These are phyloP conservation scores for Penicillium psychrosexuale DNA, from an alignment of 2,329 filamentous ascomycete species.

Conservation along the genomic window DNA sequence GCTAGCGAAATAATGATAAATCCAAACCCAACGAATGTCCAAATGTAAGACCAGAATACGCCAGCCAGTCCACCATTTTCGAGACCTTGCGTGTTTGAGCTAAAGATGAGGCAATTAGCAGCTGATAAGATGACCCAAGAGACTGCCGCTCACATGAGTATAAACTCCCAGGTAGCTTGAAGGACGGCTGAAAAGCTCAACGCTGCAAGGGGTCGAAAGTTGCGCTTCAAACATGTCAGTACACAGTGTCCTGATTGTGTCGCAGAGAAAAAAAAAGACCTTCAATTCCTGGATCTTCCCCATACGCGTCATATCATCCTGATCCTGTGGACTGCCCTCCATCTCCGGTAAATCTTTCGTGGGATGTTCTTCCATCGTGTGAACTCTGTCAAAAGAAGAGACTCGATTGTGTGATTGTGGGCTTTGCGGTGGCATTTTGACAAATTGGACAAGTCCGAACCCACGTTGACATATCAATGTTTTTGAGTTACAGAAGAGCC, in stretches of 20 bases:
- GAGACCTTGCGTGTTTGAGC: slow-evolving; percentile 24
- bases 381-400: neutral
- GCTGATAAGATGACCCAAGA: rapidly evolving
- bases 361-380: slow-evolving; percentile 5
- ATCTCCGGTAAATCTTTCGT: neutral
- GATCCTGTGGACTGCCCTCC: slow-evolving; percentile 20
- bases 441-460: neutral
- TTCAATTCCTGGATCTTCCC: slow-evolving; percentile 32
- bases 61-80: slow-evolving; percentile 24
- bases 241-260: neutral
- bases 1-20: slow-evolving; percentile 59
- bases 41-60: slow-evolving; percentile 30
- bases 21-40: slow-evolving; percentile 63
- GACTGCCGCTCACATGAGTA: slow-evolving; percentile 27
- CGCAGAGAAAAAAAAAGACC: slow-evolving; percentile 10
- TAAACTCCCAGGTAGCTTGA: slow-evolving; percentile 35
- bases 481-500: neutral
- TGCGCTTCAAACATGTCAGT: slow-evolving; percentile 20
- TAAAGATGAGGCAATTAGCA: neutral
- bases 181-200: slow-evolving; percentile 33
- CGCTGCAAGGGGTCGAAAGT: slow-evolving; percentile 30
- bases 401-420: neutral
- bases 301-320: slow-evolving; percentile 32
- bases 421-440: neutral
- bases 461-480: no score